Evolutionary conservation across 2,329 filamentous ascomycete genomes (phyloP), one percentile per base, ranked within the genome.

Genomic region (Aspergillus aculeatinus): DNA sequence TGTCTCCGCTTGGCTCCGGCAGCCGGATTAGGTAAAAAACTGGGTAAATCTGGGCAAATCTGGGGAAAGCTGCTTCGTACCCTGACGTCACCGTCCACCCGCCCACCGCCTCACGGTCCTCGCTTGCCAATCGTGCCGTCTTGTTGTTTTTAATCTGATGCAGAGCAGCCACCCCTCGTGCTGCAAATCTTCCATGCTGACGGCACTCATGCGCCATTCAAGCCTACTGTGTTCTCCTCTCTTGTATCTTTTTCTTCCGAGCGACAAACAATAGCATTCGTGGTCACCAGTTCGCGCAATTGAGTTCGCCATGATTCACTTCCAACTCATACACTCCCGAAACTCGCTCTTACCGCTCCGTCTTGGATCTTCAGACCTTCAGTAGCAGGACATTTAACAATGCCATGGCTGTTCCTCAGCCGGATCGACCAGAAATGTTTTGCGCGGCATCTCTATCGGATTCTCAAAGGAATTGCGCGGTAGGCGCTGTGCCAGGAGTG

Each of bases 31-130:
- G 33, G 33, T 27, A 31, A 33, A 44, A 44, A 44, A 12, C 16
- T 44, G 16, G 39, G 39, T 19, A 44, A 51, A 25, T 54, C 25
- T 44, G 48, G 48, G 39, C 33, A 51, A 53, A 63, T 63, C 59
- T 53, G 61, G 61, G 61, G 61, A 63, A 63, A 56, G 55, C 56
- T 56, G 55, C 23, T 25, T 14, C 12, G 49, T 16, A 9, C n/a
- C 21, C 39, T 63, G 54, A 61, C 59, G 61, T 63, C 61, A 63
- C 47, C 39, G 39, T 5, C 16, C 33, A 29, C 33, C 33, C 33
- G 33, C 33, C 33, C 33, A 35, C 33, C 12, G 14, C 42, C 31
- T 14, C 27, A 16, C 19, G 51, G 11, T 27, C 51, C 5, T 42
- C 51, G 51, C 39, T 44, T 42, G 42, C 25, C 51, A 10, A 35